Base-by-base conservation (phyloP, 805 yeast species). In the Saccharomyces eubayanus region DNA sequence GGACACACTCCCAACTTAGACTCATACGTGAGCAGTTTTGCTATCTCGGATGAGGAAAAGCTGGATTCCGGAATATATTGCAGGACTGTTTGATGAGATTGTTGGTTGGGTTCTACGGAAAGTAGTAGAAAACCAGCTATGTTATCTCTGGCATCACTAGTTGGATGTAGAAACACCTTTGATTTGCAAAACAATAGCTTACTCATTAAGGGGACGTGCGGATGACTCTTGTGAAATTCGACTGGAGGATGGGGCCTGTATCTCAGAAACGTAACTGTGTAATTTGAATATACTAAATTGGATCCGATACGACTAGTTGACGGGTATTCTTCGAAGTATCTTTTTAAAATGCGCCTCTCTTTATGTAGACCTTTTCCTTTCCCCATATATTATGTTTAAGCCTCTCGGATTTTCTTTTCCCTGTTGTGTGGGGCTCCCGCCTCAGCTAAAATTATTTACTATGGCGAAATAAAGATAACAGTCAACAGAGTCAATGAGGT, bases 151-250 rank as follows among this genome's bases (percentile, higher is more conserved):
- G 88, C 78, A 21, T 83, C 77, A 11, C 79, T 74, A 0, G 94
- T 80, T 3, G 96, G 95, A 68, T 94, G 99, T 3, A 91, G 78
- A 67, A 82, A 90, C 6, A 87, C 94, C 65, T 86, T 84, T 2
- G 89, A 78, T 64, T 85, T 86, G 47, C 74, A 72, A 53, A 73
- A 74, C 2, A 73, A 24, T 11, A 75, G 59, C 47, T 64, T 57
- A 6, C 64, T 46, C 43, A 36, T 36, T 16, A 36, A 14, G 43
- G 43, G 43, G 43, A 36, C 10, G 43, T 36, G 21, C 16, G 24
- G 11, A 36, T 36, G 43, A 6, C 24, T 36, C 24, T 36, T 36
- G 43, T 16, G 12, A 9, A 36, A n/a, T 4, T 36, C 3, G 8
- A 16, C 43, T 16, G 9, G 9, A 16, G 6, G 8, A 11, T 16